Evolutionary conservation across 2,329 filamentous ascomycete genomes (phyloP), one percentile per base, ranked within the genome.

Genomic region (Curvularia verruculosa): DNA sequence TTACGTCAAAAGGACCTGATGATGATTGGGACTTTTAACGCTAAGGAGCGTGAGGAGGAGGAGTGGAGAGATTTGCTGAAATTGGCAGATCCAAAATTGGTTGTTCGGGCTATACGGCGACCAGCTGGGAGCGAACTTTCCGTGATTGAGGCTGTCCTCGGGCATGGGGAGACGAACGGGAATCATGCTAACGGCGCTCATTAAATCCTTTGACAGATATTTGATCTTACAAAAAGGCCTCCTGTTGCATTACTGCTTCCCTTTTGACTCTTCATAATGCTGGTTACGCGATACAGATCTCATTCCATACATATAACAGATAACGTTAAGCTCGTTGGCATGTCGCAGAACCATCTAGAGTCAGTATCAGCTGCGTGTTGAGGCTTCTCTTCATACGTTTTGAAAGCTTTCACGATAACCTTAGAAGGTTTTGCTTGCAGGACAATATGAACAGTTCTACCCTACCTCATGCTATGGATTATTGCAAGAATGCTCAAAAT

Each of bases 21-120:
- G 28, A 59, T 59, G 56, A 40, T 45, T 5, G 28, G 39, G 10
- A 46, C 43, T 39, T 55, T 59, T 18, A 59, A 59, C 39, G 41
- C 46, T 8, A 49, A 49, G 18, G 56, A 59, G 28, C 39, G 56
- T 7, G 56, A 59, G 24, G 21, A 46, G 19, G 56, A 54, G 28
- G 47, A 54, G 29, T 59, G 56, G 56, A 24, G 8, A 3, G 29
- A 40, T 12, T 15, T 59, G 19, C 18, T 59, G 39, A 44, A 26
- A 12, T 50, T 50, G 31, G 37, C 46, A 31, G 47, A 48, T 36
- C 28, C 45, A 15, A 48, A 19, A 15, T 18, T 48, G 45, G 1
- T 34, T 37, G 45, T 48, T 36, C 24, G 26, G 28, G 45, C 45
- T 24, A 48, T 48, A 8, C 24, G 28, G 8, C 45, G 45, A 15